Evolutionary conservation across 805 yeast genomes (phyloP).

Genomic region (Scheffersomyces ergatensis): DNA sequence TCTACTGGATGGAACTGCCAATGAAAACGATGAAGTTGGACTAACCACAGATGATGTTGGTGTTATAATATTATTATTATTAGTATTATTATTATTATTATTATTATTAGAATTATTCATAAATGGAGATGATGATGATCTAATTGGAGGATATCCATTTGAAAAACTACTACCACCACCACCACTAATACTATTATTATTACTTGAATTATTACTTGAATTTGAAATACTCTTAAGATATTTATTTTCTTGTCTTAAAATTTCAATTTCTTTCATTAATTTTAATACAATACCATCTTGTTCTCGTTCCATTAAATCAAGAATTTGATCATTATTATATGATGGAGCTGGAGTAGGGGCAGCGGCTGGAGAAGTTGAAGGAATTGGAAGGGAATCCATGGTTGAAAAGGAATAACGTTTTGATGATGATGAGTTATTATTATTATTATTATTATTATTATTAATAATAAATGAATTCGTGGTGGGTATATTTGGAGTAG

Average conservation of each 20-base stretch:
- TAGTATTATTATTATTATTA: no score
- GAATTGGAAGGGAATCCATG: constrained; percentile 1
- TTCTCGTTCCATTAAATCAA: constrained; percentile 66
- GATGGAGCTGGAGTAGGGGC: neutral
- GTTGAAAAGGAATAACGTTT: neutral
- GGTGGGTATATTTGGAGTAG: neutral
- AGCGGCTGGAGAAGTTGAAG: neutral
- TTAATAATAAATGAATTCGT: neutral
- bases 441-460: neutral
- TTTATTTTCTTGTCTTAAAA: constrained; percentile 52
- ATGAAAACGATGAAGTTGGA: constrained; percentile 1
- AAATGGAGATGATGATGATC: neutral
- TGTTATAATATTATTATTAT: neutral
- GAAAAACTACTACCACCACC: neutral
- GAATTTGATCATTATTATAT: constrained; percentile 43
- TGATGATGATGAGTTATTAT: neutral
- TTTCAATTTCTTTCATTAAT: constrained; percentile 60
- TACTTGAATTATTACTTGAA: neutral
- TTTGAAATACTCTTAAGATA: constrained; percentile 20
- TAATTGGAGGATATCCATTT: neutral
- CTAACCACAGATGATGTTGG: neutral
- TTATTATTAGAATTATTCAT: neutral
- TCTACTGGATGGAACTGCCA: constrained; percentile 1
- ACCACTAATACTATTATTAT: neutral
- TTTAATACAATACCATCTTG: constrained; percentile 73